A percentile compares a stretch with the other conserved stretches of the same genome.
Conservation (phyloP, 805 yeast genomes). For the Saturnispora ahearnii region DNA sequence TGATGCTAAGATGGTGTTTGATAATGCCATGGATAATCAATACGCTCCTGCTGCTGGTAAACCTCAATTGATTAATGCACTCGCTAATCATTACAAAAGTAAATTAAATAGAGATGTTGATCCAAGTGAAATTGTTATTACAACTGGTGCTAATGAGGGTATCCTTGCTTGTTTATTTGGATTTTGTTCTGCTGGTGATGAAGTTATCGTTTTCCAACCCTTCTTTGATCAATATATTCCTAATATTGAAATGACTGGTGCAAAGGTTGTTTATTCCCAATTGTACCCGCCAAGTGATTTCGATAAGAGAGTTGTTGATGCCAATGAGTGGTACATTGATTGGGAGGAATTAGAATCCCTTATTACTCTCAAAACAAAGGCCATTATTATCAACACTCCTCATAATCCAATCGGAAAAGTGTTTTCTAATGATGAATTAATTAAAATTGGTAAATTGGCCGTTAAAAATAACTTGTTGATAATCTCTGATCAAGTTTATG, state of each 20-base stretch:
- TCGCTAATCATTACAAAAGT: conserved; percentile 64
- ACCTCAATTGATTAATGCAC: conserved; percentile 59
- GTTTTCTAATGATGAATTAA: conserved; percentile 66
- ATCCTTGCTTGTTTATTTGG: conserved; percentile 80
- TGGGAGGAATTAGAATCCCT: conserved; percentile 67
- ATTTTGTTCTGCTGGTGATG: conserved; percentile 79
- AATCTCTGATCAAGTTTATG: conserved; percentile 92
- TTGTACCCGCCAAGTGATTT: conserved; percentile 76
- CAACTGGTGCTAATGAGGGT: conserved; percentile 98
- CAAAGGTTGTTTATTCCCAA: conserved; percentile 79
- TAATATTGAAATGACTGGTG: conserved; percentile 90
- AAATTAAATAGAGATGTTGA: conserved; percentile 49
- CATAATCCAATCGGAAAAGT: conserved; percentile 96
- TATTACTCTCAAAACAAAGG: conserved; percentile 67
- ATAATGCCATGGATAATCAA: conserved; percentile 71
- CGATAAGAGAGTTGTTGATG: conserved; percentile 52
- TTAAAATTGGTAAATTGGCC: conserved; percentile 69
- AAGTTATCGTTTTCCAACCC: conserved; percentile 93
- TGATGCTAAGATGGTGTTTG: conserved; percentile 72
- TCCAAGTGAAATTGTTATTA: conserved; percentile 59
- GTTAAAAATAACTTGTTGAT: conserved; percentile 76
- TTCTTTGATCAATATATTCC: conserved; percentile 95
- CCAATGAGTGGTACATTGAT: conserved; percentile 82
- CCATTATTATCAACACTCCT: conserved; percentile 85
- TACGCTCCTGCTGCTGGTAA: conserved; percentile 90